Percentiles rank a stretch among this genome's conserved stretches.
Evolutionary conservation across 305 asterid genomes (phyloP).

Genomic region (Fraxinus albicans): DNA sequence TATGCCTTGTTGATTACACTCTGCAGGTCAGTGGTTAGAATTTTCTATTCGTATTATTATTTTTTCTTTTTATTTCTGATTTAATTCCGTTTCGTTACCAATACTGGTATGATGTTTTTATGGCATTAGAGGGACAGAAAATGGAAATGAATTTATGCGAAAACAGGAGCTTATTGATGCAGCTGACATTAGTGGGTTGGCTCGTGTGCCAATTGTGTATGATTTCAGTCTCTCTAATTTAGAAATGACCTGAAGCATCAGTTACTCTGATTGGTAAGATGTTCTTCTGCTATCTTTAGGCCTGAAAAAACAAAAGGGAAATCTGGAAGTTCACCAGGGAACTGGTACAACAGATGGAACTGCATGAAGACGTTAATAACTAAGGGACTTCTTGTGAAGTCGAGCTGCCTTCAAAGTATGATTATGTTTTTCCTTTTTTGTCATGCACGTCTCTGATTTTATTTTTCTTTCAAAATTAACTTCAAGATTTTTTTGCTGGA

Average conservation of each 20-base stretch:
- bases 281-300: conserved; percentile 36
- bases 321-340: conserved; percentile 74
- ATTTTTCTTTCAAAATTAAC: neutral
- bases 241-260: conserved; percentile 8
- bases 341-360: conserved; percentile 96
- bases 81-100: conserved; percentile 3
- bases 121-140: conserved; percentile 49
- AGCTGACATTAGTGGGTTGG: conserved; percentile 88
- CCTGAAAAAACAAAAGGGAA: conserved; percentile 82
- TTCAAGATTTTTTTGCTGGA: neutral
- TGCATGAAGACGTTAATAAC: conserved; percentile 77
- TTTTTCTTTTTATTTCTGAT: neutral
- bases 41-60: neutral
- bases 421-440: neutral
- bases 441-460: too few relatives aligned
- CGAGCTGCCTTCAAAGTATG: conserved; percentile 91
- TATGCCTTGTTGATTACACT: conserved; percentile 82
- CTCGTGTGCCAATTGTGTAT: conserved; percentile 78
- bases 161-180: conserved; percentile 83
- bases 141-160: conserved; percentile 70
- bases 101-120: neutral
- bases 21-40: conserved; percentile 50
- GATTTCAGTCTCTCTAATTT: conserved; percentile 22
- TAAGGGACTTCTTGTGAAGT: conserved; percentile 91
- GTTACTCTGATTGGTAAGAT: conserved; percentile 14